Base-by-base conservation (phyloP, 768 basidiomycete species). In the Pleurotus tuoliensis region DNA sequence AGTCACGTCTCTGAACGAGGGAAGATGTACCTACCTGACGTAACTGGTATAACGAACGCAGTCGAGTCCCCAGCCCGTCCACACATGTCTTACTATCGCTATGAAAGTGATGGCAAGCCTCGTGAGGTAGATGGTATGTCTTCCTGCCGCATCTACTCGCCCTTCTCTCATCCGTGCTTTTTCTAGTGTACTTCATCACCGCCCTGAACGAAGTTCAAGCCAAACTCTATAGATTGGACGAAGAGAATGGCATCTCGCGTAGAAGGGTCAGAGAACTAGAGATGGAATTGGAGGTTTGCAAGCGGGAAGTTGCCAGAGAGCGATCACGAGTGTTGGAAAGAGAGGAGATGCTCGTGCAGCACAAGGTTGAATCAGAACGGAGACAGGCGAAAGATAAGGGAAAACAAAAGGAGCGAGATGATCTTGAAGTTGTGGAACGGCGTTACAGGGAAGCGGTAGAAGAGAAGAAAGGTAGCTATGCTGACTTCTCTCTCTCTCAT, bases 191-290 rank as follows among this genome's bases (percentile, higher is more conserved):
- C 22, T 74, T 91, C 1, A 63, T 86, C 5, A 76, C 79, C 4
- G 86, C 82, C 3, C 76, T 92, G 16, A 82, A 75, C 52, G 70
- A 74, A 5, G 82, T 90, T 9, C 92, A 89, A 60, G 71, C 76
- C 25, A 86, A 89, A 59, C 74, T 96, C 7, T 76, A 82, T 13
- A 79, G 86, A 39, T 79, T 95, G 3, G 90, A 94, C 63, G 80
- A 83, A 0, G 91, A 96, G 64, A 95, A 95, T 61, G 76, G 85
- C 3, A 81, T 91, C 7, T 93, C 92, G 4, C 79, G 91, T 1
- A 77, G 89, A 22, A 79, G 93, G 15, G 90, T 97, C n/a, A 74
- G 84, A 38, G 94, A 96, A 65, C 78, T 97, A 2, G 94, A 97
- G 69, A 74, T 80, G 55, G 94, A 96, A 66, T 77, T 97, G 5